Evolutionary conservation across 768 basidiomycete genomes (phyloP).

Genomic region (Udeniomyces megalosporus): DNA sequence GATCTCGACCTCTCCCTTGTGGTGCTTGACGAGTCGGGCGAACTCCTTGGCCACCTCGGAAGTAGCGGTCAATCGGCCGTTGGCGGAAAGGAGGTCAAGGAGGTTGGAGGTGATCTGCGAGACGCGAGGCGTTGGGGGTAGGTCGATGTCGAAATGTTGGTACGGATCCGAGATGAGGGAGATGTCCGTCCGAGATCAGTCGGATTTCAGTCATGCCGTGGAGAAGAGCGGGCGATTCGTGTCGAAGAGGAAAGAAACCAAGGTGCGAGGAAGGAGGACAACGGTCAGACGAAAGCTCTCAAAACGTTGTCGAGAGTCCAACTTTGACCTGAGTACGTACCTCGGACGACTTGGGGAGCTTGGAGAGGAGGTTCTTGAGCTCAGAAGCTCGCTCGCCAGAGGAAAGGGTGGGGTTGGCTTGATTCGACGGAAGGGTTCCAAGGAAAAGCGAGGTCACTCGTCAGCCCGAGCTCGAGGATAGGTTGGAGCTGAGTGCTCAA

Average conservation of each 20-base stretch:
- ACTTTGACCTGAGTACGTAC: neutral
- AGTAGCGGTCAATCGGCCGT: constrained; percentile 74
- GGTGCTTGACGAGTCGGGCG: constrained; percentile 67
- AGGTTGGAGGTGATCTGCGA: constrained; percentile 66
- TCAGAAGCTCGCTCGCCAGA: constrained; percentile 53
- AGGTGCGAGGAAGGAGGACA: neutral
- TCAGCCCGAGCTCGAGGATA: neutral
- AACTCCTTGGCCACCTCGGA: constrained; percentile 79
- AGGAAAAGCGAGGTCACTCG: neutral
- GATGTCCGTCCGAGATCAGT: too few relatives aligned
- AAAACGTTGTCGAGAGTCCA: too few relatives aligned
- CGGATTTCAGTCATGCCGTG: too few relatives aligned
- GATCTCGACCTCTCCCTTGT: constrained; percentile 86
- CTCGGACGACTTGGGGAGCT: constrained; percentile 33
- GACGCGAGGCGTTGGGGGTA: neutral
- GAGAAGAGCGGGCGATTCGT: too few relatives aligned
- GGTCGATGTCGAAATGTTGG: neutral
- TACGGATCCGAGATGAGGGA: neutral
- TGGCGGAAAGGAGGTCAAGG: constrained; percentile 74
- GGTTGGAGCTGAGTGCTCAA: neutral
- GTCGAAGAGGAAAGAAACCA: neutral
- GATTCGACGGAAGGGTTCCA: neutral
- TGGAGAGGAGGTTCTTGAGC: constrained; percentile 48
- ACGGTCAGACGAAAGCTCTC: neutral
- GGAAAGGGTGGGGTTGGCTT: constrained; percentile 76